phyloP scores from a whole-genome alignment of 441 rosid genomes.

The Gossypium armourianum region DNA sequence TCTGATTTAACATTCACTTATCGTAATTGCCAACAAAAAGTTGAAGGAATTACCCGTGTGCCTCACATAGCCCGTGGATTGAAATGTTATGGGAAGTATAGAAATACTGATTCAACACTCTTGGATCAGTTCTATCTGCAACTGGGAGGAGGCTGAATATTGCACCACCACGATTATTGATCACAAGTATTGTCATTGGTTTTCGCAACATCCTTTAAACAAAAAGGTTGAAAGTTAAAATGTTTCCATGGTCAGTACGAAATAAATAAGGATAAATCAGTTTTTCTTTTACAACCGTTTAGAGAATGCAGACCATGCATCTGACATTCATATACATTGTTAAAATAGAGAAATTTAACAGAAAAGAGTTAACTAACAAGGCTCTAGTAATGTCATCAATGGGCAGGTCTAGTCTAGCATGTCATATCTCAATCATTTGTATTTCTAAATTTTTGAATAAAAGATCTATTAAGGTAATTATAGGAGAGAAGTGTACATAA shows the following conservation, averaged over 20 bases:
- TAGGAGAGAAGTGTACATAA: neutral
- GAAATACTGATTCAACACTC: constrained; percentile 61
- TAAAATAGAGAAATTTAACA: neutral
- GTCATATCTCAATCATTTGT: neutral
- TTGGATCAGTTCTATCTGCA: constrained; percentile 59
- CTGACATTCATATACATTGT: neutral
- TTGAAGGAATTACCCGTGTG: constrained; percentile 62
- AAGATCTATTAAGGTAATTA: neutral
- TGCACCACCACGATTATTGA: constrained; percentile 94
- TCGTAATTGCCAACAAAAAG: constrained; percentile 10
- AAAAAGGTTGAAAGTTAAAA: constrained; percentile 13
- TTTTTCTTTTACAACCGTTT: neutral
- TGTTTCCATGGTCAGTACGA: neutral
- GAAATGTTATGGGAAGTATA: constrained; percentile 79
- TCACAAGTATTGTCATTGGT: constrained; percentile 69
- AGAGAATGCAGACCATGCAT: constrained; percentile 1
- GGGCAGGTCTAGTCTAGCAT: constrained; percentile 9
- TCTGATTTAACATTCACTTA: neutral
- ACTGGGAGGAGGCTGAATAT: constrained; percentile 92
- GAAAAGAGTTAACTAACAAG: neutral
- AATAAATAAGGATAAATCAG: neutral
- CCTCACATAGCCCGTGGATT: constrained; percentile 54
- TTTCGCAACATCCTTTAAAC: constrained; percentile 52
- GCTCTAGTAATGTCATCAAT: neutral
- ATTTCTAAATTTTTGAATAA: neutral